Evolutionary conservation across 2,329 filamentous ascomycete species (phyloP).

Genomic region (Monosporascus sp.): DNA sequence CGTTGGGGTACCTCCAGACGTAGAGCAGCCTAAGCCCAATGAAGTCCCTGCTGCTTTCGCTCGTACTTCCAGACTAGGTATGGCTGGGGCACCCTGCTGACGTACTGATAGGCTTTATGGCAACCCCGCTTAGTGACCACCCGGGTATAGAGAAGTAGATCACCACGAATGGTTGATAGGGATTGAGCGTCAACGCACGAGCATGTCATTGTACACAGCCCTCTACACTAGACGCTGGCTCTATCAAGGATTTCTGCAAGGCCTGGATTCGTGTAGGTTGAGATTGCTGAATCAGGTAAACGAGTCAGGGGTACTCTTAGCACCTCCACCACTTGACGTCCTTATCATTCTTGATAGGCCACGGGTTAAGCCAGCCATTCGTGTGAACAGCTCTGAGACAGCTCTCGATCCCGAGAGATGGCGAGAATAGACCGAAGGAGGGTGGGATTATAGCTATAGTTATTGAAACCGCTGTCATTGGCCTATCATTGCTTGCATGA

Average conservation of each 20-base stretch:
- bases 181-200: neutral
- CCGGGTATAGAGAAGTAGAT: neutral
- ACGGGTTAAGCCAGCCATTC: too few species aligned
- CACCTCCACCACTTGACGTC: neutral
- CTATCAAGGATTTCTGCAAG: neutral
- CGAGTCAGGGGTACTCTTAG: neutral
- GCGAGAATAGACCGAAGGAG: conserved; percentile 25
- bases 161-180: neutral
- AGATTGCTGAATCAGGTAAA: neutral
- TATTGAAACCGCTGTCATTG: conserved; percentile 7
- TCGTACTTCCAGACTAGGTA: neutral
- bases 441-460: conserved; percentile 12
- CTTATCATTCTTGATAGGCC: neutral
- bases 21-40: neutral
- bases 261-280: neutral
- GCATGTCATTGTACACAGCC: neutral
- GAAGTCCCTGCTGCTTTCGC: neutral
- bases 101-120: neutral
- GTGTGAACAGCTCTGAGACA: neutral
- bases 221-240: neutral
- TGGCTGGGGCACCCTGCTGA: neutral
- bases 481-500: conserved; percentile 5
- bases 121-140: neutral
- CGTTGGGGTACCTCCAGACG: neutral
- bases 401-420: conserved; percentile 17